Conservation (phyloP, 306 rosid species). For the Herpetospermum pedunculosum region DNA sequence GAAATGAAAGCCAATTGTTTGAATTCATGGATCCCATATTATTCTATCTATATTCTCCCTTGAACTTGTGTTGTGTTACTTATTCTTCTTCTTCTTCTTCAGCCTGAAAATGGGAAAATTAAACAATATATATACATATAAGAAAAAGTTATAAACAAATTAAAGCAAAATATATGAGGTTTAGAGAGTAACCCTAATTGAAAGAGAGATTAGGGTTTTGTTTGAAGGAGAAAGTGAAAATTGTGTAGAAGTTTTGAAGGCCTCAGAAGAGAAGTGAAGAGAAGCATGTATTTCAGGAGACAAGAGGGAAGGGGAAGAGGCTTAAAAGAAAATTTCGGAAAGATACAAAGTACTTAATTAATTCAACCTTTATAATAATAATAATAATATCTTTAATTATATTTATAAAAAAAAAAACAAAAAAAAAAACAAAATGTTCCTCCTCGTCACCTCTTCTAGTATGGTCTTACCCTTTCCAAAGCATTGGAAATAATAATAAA, state of each 20-base stretch:
- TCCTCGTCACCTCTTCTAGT: slow-evolving; percentile 1
- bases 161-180: too few species aligned
- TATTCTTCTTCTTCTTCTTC: not conserved
- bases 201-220: slow-evolving; percentile 23
- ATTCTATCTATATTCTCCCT: too few species aligned
- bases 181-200: slow-evolving; percentile 6
- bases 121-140: too few species aligned
- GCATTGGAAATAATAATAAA: not conserved
- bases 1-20: slow-evolving; percentile 97
- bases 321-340: slow-evolving; percentile 33
- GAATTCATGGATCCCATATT: slow-evolving; percentile 57
- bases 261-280: slow-evolving; percentile 8
- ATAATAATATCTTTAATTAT: too few species aligned
- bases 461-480: slow-evolving; percentile 25
- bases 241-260: not conserved
- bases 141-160: too few species aligned
- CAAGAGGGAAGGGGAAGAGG: slow-evolving; percentile 20
- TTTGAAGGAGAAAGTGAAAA: not conserved
- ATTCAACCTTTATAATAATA: not conserved
- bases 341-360: slow-evolving; percentile 6
- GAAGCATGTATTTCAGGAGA: slow-evolving; percentile 15
- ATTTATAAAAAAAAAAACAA: too few species aligned
- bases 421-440: not conserved
- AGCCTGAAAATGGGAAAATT: slow-evolving; percentile 29
- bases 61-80: too few species aligned